Evolutionary conservation across 306 rosid genomes (phyloP), one percentile per base, ranked within the genome.

Genomic region (Datisca glomerata): DNA sequence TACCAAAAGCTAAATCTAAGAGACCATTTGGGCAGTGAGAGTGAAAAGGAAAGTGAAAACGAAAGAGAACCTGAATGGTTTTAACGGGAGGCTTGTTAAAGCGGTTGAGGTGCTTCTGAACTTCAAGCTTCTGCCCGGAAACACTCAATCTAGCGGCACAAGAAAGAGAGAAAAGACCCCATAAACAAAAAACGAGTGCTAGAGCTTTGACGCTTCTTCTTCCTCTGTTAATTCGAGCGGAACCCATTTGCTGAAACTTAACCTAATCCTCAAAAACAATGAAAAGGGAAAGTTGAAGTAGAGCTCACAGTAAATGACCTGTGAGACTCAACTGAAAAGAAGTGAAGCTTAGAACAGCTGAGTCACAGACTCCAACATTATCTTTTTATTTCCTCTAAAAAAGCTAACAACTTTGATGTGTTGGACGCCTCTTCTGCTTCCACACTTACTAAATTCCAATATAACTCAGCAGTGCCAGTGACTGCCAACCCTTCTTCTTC

Each of bases 1-100:
- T 31, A 31, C 36, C 36, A 24, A 33, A 32, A 12, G 10, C 20
- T 21, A 13, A 54, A 45, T 35, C 32, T 17, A 36, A 6, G 38
- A 5, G 44, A 57, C 58, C 12, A 27, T 31, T 31, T 19, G 12
- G 24, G 18, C 12, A 6, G 41, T 5, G 20, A 45, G 11, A 45
- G 50, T 4, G 18, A 45, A 27, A 29, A 49, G 20, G 28, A 20
- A 5, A 41, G 4, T 5, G 3, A 31, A 31, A 31, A 31, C 9
- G 3, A 31, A 31, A 31, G 51, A 44, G 45, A 57, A 89, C 93
- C 96, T 84, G 34, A 52, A 91, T 84, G 71, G 69, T 78, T 54
- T 91, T 78, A 7, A 71, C 61, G 55, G 96, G 60, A 39, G 86
- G 76, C 53, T 91, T 91, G 74, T 91, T 91, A 48, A 91, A 61